phyloP scores from a whole-genome alignment of 1,284 basidiomycete genomes.

The Bjerkandera adusta region DNA sequence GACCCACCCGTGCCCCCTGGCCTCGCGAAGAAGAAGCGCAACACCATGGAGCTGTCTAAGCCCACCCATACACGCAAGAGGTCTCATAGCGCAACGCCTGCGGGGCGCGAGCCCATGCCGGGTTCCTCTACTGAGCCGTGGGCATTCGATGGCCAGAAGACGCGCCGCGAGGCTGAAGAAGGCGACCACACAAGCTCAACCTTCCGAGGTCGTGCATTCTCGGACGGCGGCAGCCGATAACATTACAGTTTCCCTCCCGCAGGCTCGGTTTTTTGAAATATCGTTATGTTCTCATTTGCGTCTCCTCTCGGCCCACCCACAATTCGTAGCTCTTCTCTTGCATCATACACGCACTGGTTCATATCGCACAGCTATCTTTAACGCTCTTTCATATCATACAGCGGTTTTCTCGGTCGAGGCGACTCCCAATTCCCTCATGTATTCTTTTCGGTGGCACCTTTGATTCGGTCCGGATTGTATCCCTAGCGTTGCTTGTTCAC shows the following conservation, averaged over 20 bases:
- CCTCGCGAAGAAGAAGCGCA: slow-evolving; percentile 25
- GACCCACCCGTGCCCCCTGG: slow-evolving; percentile 31
- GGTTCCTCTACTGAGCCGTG: neutral
- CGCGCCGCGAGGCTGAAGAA: too few species aligned
- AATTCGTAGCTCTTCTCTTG: neutral
- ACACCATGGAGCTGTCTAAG: neutral
- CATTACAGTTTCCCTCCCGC: too few species aligned
- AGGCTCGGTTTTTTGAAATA: neutral
- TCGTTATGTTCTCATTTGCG: neutral
- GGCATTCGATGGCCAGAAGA: neutral
- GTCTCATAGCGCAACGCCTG: slow-evolving; percentile 1
- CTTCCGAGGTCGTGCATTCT: neutral
- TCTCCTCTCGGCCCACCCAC: neutral
- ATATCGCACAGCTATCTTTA: neutral
- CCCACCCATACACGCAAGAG: slow-evolving; percentile 5
- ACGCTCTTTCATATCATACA: neutral
- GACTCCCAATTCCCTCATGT: neutral
- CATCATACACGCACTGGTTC: too few species aligned
- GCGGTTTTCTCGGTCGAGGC: neutral
- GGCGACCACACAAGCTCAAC: too few species aligned
- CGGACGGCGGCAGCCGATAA: too few species aligned
- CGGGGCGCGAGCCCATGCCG: neutral
- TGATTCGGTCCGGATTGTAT: too few species aligned
- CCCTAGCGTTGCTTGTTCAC: too few species aligned
- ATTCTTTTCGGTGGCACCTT: neutral